Evolutionary conservation across 352 stramenopile species (phyloP), one percentile per base, ranked within the genome.

Genomic region (Globisporangium cederbergense): DNA sequence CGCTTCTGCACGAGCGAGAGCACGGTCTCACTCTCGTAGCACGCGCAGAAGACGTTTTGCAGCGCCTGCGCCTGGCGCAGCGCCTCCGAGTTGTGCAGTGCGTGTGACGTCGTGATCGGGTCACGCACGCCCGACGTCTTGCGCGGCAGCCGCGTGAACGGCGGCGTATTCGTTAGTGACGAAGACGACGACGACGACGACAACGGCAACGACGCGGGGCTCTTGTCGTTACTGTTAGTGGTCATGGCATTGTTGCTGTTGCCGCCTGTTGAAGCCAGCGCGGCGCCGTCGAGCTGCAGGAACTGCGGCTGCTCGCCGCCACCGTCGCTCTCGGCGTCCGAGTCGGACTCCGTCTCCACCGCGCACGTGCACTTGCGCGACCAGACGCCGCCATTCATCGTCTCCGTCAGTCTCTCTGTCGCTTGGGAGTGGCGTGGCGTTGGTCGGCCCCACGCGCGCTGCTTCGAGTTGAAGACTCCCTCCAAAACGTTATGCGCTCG

Each of bases 1-100:
- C 79, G 73, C 4, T 80, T 74, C 59, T 89, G 81, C 36, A 92
- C 70, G 2, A 81, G 79, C 10, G 71, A 58, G 4, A 91, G 64
- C 59, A 93, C 80, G 1, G 79, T 93, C 36, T 91, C 81, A 10
- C 79, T 71, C 50, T 91, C 81, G 66, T 93, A 93, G 64, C 80
- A 91, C 11, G 75, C 75, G 62, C 84, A 93, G 61, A 93, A 93
- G 25, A 93, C 76, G 59, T 91, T 93, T 58, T 81, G 74, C 5
- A 93, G 74, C 9, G 76, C 61, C 38, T 77, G 65, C 22, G 84
- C 76, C 34, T 85, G 77, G n/a, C 82, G 75, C 50, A 93, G 56
- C 28, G 75, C 79, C 63, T 91, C 82, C 2, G 77, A 85, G 59
- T 91, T 89, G 69, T 93, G 84, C 32, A 91, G 72, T 52, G 84